phyloP scores from a whole-genome alignment of 257 asterid genomes.

The Solanum appendiculatum region DNA sequence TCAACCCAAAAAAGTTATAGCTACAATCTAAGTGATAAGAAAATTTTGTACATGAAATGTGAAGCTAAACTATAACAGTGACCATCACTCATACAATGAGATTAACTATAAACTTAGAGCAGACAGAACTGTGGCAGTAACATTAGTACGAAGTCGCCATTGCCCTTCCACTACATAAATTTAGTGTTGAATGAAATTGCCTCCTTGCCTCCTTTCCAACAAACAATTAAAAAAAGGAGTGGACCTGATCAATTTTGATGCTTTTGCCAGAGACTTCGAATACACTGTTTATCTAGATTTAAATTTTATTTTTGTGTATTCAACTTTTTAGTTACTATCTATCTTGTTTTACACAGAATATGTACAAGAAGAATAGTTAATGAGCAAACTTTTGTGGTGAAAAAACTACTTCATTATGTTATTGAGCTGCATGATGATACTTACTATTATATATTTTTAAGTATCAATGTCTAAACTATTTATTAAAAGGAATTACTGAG shows the following conservation, averaged over 20 bases:
- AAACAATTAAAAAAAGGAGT: background rate
- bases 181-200: background rate
- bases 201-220: background rate
- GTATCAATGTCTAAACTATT: background rate
- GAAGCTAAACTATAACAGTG: background rate
- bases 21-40: background rate
- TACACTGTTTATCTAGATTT: background rate
- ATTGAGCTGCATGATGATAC: background rate
- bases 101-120: background rate
- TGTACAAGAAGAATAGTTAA: background rate
- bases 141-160: background rate
- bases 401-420: background rate
- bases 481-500: background rate
- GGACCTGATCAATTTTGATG: background rate
- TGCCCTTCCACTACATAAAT: background rate
- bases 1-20: background rate
- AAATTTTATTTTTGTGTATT: background rate
- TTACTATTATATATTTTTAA: background rate
- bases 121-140: background rate
- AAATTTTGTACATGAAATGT: background rate
- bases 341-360: background rate
- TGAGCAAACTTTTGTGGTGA: background rate
- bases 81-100: background rate
- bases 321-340: background rate
- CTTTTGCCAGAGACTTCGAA: background rate